These are phyloP conservation scores for Penicillium sp. DNA, from an alignment of 2,329 filamentous ascomycete genomes.

Conservation along the genomic window DNA sequence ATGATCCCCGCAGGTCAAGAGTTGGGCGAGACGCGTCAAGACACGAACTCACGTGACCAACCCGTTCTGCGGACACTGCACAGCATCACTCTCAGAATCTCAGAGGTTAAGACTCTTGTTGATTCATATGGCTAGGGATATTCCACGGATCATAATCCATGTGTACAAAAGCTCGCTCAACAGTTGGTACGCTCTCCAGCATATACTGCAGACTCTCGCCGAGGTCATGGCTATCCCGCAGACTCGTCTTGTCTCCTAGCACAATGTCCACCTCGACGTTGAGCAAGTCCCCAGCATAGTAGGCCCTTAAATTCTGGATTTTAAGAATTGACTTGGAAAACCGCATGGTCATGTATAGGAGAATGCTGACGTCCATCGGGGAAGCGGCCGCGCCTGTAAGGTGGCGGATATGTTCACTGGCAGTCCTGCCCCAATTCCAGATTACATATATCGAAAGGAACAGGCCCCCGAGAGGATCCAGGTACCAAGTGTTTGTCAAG, in stretches of 20 bases:
- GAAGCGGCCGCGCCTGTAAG: constrained; percentile 67
- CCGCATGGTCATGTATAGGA: constrained; percentile 91
- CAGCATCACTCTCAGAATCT: background rate
- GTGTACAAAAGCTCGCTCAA: constrained; percentile 55
- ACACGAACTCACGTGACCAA: background rate
- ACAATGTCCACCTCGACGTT: constrained; percentile 68
- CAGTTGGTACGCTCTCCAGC: constrained; percentile 57
- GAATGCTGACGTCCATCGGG: constrained; percentile 70
- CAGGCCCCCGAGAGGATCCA: constrained; percentile 67
- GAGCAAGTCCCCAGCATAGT: constrained; percentile 65
- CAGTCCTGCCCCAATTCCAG: constrained; percentile 65
- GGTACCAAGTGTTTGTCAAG: constrained; percentile 56
- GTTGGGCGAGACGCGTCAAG: background rate
- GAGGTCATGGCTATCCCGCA: constrained; percentile 65
- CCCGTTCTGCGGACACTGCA: background rate
- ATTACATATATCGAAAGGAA: constrained; percentile 65
- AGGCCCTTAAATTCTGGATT: constrained; percentile 65
- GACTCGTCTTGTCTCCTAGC: constrained; percentile 60
- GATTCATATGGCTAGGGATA: constrained; percentile 48
- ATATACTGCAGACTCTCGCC: constrained; percentile 65
- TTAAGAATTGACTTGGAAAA: constrained; percentile 84
- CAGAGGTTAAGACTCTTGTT: constrained; percentile 26
- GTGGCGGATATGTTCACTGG: constrained; percentile 66
- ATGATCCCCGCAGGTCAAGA: background rate
- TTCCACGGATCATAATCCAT: constrained; percentile 54